phyloP scores from a whole-genome alignment of 2,329 filamentous ascomycete species.

The Colletotrichum neosansevieriae region DNA sequence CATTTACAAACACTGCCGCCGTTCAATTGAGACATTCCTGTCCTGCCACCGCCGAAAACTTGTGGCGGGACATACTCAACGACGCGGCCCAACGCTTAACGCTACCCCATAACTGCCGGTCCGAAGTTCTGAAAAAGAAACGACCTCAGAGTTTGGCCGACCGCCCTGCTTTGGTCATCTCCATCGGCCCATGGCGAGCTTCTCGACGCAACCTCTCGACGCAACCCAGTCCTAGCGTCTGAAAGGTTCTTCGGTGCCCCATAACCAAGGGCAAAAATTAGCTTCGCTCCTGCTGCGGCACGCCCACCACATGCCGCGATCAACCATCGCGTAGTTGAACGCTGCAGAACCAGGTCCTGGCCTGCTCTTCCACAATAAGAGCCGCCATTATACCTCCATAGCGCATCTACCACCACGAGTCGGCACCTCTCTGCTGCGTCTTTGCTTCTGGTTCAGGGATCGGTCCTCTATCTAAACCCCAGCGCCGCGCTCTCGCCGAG shows the following conservation, averaged over 20 bases:
- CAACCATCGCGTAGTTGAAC: conserved; percentile 15
- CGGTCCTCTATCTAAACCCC: conserved; percentile 1
- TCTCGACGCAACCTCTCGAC: conserved; percentile 8
- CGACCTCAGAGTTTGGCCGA: background rate
- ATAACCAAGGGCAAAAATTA: background rate
- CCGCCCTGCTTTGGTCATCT: background rate
- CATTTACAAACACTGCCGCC: conserved; percentile 16
- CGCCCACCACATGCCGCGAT: conserved; percentile 29
- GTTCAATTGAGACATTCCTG: conserved; percentile 38
- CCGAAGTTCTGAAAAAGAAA: background rate
- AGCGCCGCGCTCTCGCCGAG: background rate
- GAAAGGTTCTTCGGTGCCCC: background rate
- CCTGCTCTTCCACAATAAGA: conserved; percentile 34
- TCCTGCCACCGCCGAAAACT: conserved; percentile 12
- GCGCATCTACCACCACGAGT: conserved; percentile 26
- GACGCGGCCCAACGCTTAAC: conserved; percentile 1
- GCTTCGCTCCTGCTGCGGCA: conserved; percentile 13
- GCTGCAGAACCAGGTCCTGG: conserved; percentile 27
- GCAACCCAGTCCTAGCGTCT: conserved; percentile 14
- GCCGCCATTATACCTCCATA: conserved; percentile 33
- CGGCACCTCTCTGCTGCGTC: background rate
- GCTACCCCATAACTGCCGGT: conserved; percentile 13
- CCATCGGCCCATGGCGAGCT: conserved; percentile 13
- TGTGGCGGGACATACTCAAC: conserved; percentile 1
- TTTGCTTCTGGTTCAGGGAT: conserved; percentile 3